These are phyloP conservation scores for Moricandia moricandioides DNA, from an alignment of 345 rosid genomes.

Conservation along the genomic window DNA sequence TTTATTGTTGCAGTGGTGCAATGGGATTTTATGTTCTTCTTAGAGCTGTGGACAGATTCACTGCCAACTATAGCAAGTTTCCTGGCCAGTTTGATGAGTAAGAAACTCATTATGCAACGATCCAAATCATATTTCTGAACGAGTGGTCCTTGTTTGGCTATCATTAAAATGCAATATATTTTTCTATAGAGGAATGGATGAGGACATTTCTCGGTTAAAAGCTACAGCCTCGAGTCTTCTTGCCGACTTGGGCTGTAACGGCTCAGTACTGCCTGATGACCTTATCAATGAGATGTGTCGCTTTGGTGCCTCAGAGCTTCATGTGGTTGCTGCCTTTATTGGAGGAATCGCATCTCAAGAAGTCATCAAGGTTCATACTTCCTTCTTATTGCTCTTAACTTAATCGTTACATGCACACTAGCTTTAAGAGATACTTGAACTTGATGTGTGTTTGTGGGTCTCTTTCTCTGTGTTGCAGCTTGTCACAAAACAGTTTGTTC, in stretches of 20 bases:
- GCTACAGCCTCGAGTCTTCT: conserved; percentile 65
- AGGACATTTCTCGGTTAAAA: conserved; percentile 82
- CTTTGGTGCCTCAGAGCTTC: conserved; percentile 95
- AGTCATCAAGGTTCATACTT: conserved; percentile 70
- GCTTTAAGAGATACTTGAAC: not conserved
- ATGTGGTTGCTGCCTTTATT: conserved; percentile 85
- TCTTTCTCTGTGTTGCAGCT: conserved; percentile 49
- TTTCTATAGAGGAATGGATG: conserved; percentile 67
- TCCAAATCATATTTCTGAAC: conserved; percentile 1
- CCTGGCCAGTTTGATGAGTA: conserved; percentile 98
- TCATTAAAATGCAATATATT: not conserved
- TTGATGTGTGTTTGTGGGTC: not conserved
- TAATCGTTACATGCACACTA: not conserved
- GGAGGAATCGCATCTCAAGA: conserved; percentile 97
- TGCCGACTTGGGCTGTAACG: conserved; percentile 78
- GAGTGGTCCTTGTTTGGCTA: not conserved
- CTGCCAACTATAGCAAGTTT: conserved; percentile 82
- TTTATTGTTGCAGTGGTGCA: conserved; percentile 52
- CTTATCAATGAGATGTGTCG: conserved; percentile 92
- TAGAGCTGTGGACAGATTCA: conserved; percentile 80
- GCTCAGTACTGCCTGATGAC: conserved; percentile 76
- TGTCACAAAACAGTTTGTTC: conserved; percentile 85
- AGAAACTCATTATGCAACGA: conserved; percentile 20
- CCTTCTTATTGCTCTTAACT: not conserved
- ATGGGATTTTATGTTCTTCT: conserved; percentile 82